Evolutionary conservation across 176 grass and related monocot genomes (phyloP), one percentile per base, ranked within the genome.

Genomic region (Hyparrhenia diplandra): DNA sequence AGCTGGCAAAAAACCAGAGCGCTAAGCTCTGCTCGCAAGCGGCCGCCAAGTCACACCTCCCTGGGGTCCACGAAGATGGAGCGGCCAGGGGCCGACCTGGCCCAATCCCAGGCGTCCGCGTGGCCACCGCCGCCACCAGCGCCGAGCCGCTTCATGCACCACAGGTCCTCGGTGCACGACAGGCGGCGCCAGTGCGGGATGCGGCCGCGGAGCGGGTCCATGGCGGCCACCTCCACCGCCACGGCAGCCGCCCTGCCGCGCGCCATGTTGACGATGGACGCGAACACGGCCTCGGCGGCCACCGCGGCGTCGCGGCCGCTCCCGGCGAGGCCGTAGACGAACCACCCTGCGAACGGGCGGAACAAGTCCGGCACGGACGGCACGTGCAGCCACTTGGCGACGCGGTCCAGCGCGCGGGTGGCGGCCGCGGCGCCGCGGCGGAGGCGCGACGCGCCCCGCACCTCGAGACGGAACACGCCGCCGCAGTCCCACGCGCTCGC

Each of bases 21-120:
- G 11, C 21, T 2, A 39, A 27, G 62, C 21, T 63, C 71, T 69
- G 34, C 28, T 64, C 25, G 57, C 16, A 43, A 43, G 75, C 77
- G 37, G 30, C 37, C 52, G 68, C 16, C 3, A 71, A 49, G 70
- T 64, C 34, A 98, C 35, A 94, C 88, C 84, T 98, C 96, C 39
- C 96, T 84, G 27, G 96, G 96, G 76, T 98, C 96, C 51, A 95
- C 92, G 69, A 98, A 95, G 78, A 98, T 90, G 40, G 90, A 88
- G 10, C 6, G 31, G 7, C 86, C 92, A 11, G 85, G 82, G 1
- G 88, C 65, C 47, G 96, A 95, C 79, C 78, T 98, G 75, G 87
- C 71, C 96, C 96, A 98, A 29, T 98, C 90, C 77, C 89, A 83
- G 4, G 76, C 88, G 43, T 84, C 84, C 72, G 70, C 82, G 52